Base-by-base conservation (phyloP, 441 rosid genomes). In the Mallotus japonicus region DNA sequence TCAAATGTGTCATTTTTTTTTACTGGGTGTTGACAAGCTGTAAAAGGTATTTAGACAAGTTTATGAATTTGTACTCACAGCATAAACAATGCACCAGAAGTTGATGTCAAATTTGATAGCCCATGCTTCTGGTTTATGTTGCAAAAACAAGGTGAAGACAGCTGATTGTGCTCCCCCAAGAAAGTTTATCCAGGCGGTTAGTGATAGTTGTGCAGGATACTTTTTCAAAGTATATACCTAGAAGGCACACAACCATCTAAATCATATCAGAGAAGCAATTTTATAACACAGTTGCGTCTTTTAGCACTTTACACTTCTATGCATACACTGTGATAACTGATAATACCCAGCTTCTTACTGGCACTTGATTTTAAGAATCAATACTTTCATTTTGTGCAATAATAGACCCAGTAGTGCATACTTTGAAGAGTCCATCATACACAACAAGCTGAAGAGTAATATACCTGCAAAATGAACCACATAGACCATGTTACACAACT, bases 381-480 rank as follows among this genome's bases (percentile, higher is more conserved):
- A 3, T 42, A 42, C 32, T 28, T 28, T 28, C 32, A 28, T 28
- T 28, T 28, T 28, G 46, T 42, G 46, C 7, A 42, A 5, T 42
- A 42, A 42, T 42, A 42, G 46, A 5, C 46, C 10, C 8, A 42
- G 46, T 42, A 8, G 46, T 42, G 8, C 46, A 42, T 42, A 42
- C 34, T 19, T 47, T 22, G 40, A 11, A 62, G 17, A 40, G 49
- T 2, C 47, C 42, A 40, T 34, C 22, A 40, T 62, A 62, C 28
- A 61, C 42, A 9, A 6, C 37, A 32, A 10, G 57, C 6, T 63
- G 56, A 58, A 20, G 37, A 50, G 11, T 64, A 57, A 12, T 44
- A 46, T 60, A 83, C 89, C 89, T 81, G 88, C 85, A 81, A 65
- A 24, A 84, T 77, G 76, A 73, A 84, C 82, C 82, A 83, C 13